Evolutionary conservation across 441 rosid species (phyloP), one percentile per base, ranked within the genome.

Genomic region (Populus tomentosa): DNA sequence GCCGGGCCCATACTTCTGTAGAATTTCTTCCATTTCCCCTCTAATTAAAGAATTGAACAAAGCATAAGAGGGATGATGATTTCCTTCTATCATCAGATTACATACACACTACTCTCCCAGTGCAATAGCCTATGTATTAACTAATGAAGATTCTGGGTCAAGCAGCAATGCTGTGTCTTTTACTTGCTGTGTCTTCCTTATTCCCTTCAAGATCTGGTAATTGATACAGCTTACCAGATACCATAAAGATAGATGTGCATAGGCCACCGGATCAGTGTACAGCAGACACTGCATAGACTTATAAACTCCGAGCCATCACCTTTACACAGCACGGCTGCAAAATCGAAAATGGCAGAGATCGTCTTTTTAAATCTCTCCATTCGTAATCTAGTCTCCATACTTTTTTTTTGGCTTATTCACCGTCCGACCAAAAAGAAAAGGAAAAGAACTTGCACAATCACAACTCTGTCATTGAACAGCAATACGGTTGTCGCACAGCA

Each of bases 401-500:
- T 3, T 30, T 30, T 30, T 30, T 30, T 30, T 50, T 20, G 32
- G 32, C 32, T 30, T 30, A 30, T 30, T 30, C 32, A 30, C 32
- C 32, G 32, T 30, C 32, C 32, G 32, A 30, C 38, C 38, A 35
- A 35, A 35, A 35, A 35, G 38, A 35, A 53, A 53, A 6, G 1
- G 61, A 53, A 18, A 53, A 53, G 61, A 53, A 18, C 61, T 16
- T 18, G 61, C n/a, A 6, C 61, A 53, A 16, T 53, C 61, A 6
- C 61, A 18, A 18, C n/a, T n/a, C 42, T 38, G 50, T 42, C 53
- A 69, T 26, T 21, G 20, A n/a, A 62, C 69, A 63, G 56, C 5
- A 73, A 7, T 63, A 24, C 69, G 21, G 76, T 24, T 73, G 40
- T 36, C 16, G 50, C 53, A 56, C 71, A 67, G 72, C 71, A 70